phyloP scores from a whole-genome alignment of 2,329 filamentous ascomycete species.

The Phialophora expanda region DNA sequence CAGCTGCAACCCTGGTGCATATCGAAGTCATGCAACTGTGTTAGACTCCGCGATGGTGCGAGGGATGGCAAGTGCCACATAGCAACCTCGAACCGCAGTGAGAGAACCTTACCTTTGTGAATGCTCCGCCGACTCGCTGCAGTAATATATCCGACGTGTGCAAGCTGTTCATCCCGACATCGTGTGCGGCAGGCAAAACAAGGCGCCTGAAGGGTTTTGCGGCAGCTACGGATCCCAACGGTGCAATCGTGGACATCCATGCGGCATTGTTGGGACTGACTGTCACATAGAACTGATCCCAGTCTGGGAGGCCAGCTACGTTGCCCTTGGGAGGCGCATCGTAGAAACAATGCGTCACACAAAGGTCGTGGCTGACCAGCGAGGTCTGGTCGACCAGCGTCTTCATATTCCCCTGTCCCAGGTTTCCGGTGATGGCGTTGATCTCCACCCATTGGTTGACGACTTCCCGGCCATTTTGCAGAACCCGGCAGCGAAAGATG shows the following conservation, averaged over 20 bases:
- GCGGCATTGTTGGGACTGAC: neutral
- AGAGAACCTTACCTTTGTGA: neutral
- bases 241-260: slow-evolving; percentile 2
- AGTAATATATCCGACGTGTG: neutral
- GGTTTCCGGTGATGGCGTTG: neutral
- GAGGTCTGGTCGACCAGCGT: slow-evolving; percentile 5
- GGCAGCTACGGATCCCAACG: neutral
- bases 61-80: too few relatives aligned
- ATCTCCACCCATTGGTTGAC: slow-evolving; percentile 4
- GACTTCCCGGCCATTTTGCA: neutral
- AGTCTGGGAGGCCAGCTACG: neutral
- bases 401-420: neutral
- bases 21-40: too few relatives aligned
- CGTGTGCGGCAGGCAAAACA: neutral
- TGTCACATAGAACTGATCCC: slow-evolving; percentile 7
- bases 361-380: neutral
- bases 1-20: neutral
- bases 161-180: slow-evolving; percentile 7
- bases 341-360: slow-evolving; percentile 8
- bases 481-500: slow-evolving; percentile 1
- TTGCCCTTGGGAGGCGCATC: slow-evolving; percentile 2
- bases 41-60: too few relatives aligned
- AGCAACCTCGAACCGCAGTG: neutral
- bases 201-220: neutral
- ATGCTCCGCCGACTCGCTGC: neutral